Base-by-base conservation (phyloP, 177 flowering plant genomes). In the Tripterygium wilfordii region DNA sequence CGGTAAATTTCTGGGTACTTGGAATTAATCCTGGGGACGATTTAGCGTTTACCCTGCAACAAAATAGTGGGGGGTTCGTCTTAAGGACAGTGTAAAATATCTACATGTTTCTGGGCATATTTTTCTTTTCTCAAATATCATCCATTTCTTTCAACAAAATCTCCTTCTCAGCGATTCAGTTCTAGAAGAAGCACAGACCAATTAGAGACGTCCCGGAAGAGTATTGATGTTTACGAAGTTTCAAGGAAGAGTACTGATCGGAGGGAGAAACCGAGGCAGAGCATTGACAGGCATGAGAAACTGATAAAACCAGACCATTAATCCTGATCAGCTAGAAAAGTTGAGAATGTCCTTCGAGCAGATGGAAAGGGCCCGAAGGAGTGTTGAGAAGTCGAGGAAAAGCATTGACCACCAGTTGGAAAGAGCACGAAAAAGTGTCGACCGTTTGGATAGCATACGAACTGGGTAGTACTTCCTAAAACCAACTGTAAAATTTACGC, bases 381-480 rank as follows among this genome's bases (percentile, higher is more conserved):
- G 97, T 41, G 81, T 82, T 45, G 94, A 84, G 42, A 89, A 82
- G 64, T 71, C 94, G 6, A 36, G 91, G 57, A 90, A 73, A 59
- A 80, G 67, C 60, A 51, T 74, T 15, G 94, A 84, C 36, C 74
- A 72, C 50, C 89, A 80, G 58, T 22, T 75, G 53, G 95, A 88
- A 48, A 77, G 78, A 56, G 91, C 66, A 13, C 60, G 95, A 65
- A 90, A 85, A 69, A 90, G 97, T 49, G 88, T 90, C 10, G 97
- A 89, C 41, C 68, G 83, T 62, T 68, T 83, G 72, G 91, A 85
- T 47, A 78, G 95, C 79, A 54, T 82, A 70, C 51, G 89, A 26
- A 65, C 67, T 28, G 90, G 85, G 66, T 88, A 65, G 75, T 36
- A 51, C 35, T 65, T 60, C 48, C 55, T 49, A 5, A 13, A 48